Conservation (phyloP, 768 basidiomycete genomes). For the Mycena olivaceomarginata region DNA sequence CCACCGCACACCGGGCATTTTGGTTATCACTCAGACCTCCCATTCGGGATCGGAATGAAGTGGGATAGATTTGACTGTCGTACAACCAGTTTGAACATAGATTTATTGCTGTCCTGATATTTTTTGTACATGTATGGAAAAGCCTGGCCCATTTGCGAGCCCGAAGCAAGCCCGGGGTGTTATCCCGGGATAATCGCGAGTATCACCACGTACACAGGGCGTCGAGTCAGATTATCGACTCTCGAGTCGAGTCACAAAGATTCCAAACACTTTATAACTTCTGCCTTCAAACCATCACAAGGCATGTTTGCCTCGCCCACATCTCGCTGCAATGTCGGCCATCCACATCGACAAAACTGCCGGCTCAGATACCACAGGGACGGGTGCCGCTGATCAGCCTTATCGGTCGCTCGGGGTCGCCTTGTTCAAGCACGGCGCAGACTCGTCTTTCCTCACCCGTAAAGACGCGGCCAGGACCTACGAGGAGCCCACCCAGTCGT, state of each 20-base stretch:
- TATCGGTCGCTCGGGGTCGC: conserved; percentile 92
- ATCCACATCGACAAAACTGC: conserved; percentile 89
- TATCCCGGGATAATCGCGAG: conserved; percentile 20
- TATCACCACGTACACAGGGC: background rate
- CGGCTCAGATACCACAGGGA: conserved; percentile 85
- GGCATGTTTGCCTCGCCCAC: conserved; percentile 12
- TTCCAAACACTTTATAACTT: conserved; percentile 8
- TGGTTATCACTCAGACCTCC: no score
- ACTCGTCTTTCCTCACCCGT: conserved; percentile 76
- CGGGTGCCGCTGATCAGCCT: conserved; percentile 83
- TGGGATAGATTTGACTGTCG: no score
- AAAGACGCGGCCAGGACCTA: conserved; percentile 80
- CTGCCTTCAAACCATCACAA: conserved; percentile 21
- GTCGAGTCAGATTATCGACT: conserved; percentile 7
- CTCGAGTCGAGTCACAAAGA: conserved; percentile 6
- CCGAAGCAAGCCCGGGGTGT: background rate
- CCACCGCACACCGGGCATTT: no score
- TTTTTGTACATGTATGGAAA: no score
- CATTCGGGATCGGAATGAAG: no score
- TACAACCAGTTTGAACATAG: no score
- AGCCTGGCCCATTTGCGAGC: no score
- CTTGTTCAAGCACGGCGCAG: conserved; percentile 75
- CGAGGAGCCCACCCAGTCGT: conserved; percentile 88
- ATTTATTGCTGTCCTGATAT: no score
- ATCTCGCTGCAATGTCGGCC: conserved; percentile 56